Evolutionary conservation across 208 protist genomes (phyloP), one percentile per base, ranked within the genome.

Genomic region (Acanthamoeba triangularis): DNA sequence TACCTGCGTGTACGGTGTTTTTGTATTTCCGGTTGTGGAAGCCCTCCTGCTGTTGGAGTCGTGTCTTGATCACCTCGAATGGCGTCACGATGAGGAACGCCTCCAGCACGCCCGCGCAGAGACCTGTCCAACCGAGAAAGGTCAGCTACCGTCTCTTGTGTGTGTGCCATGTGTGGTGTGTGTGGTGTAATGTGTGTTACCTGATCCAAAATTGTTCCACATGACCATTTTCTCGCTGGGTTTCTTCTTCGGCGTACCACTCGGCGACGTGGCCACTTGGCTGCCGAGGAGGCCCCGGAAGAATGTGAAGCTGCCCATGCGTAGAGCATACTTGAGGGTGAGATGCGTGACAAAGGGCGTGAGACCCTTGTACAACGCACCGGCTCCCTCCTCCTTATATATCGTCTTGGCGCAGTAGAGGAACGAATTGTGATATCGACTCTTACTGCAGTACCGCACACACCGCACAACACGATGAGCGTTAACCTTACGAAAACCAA

Each of bases 21-120:
- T 69, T 52, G 94, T 96, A 96, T n/a, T 93, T 72, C 14, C 54
- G 94, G 25, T 96, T 56, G 25, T 59, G 41, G 30, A 54, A 47
- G 56, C 28, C 91, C 78, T 96, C 93, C 30, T 96, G 93, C 56
- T 96, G 67, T 30, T 96, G 95, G 20, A 96, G 69, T n/a, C 93
- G 44, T 11, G 95, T 95, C 74, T 96, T 96, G 72, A 96, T 72
- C n/a, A 95, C 95, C 91, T 96, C 96, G 82, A 96, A 96, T n/a
- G 96, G 96, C 1, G 76, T 94, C 54, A 96, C 96, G 33, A 93
- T 67, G 14, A 96, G 20, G 10, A 96, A 47, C 14, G 96, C 96
- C 59, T 96, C 96, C 25, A 85, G 56, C 35, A 93, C 80, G 33
- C 96, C 96, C 41, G 96, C 96, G 49, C 63, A 56, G 3, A 96